Conservation (phyloP, 2,329 filamentous ascomycete species). For the Apiospora kogelbergensis region DNA sequence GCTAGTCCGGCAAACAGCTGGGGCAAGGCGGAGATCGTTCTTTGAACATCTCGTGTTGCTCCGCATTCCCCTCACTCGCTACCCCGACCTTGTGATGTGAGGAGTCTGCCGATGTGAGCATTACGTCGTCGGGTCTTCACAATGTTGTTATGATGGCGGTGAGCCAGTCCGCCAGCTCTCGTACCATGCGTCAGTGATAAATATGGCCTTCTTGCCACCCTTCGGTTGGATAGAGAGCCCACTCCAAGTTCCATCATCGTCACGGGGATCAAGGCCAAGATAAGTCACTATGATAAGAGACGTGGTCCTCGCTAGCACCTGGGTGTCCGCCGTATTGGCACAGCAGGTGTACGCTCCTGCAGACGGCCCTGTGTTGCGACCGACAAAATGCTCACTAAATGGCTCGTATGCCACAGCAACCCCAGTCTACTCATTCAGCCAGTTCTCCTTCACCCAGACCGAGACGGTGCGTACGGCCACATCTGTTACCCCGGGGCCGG, state of each 20-base stretch:
- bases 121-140: neutral
- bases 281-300: neutral
- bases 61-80: neutral
- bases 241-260: neutral
- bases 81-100: neutral
- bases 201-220: neutral
- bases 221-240: neutral
- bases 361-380: slow-evolving; percentile 26
- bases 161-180: neutral
- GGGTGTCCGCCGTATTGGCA: neutral
- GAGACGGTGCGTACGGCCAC: slow-evolving; percentile 39
- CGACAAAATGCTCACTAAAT: slow-evolving; percentile 23
- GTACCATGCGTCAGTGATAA: neutral
- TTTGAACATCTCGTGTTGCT: neutral
- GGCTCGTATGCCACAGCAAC: slow-evolving; percentile 24
- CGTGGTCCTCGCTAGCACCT: neutral
- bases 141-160: neutral
- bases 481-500: slow-evolving; percentile 28
- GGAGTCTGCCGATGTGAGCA: neutral
- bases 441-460: slow-evolving; percentile 36
- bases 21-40: neutral
- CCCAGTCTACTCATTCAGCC: slow-evolving; percentile 29
- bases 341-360: slow-evolving; percentile 36
- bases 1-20: neutral
- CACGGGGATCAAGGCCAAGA: neutral